phyloP scores from a whole-genome alignment of 257 asterid genomes.

The Henckelia pumila region DNA sequence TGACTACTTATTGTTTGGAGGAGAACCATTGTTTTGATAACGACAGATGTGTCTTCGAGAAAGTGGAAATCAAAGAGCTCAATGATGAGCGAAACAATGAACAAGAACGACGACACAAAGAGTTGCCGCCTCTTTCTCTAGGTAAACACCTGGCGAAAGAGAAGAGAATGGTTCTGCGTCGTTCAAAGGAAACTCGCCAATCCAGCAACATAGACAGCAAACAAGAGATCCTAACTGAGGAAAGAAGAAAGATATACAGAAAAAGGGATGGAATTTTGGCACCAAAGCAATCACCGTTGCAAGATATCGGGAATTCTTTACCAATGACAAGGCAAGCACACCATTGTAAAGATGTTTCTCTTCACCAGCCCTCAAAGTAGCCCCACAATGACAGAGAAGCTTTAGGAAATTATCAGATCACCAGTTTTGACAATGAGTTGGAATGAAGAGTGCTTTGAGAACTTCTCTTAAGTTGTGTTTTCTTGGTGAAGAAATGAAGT shows the following conservation, averaged over 20 bases:
- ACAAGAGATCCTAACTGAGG: slow-evolving; percentile 27
- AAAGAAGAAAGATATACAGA: slow-evolving; percentile 25
- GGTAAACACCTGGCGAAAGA: slow-evolving; percentile 77
- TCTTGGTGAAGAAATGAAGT: background rate
- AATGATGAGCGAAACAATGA: slow-evolving; percentile 18
- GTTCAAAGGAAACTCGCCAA: slow-evolving; percentile 32
- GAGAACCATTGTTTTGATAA: slow-evolving; percentile 13
- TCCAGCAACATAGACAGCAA: slow-evolving; percentile 19
- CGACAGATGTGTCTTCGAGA: slow-evolving; percentile 9
- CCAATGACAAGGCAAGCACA: background rate
- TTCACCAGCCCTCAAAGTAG: background rate
- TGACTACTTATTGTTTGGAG: slow-evolving; percentile 23
- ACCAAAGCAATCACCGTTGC: slow-evolving; percentile 39
- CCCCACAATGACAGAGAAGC: background rate
- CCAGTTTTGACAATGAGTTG: background rate
- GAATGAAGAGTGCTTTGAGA: background rate
- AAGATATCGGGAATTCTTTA: slow-evolving; percentile 45
- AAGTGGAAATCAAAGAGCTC: slow-evolving; percentile 8
- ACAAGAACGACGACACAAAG: slow-evolving; percentile 15
- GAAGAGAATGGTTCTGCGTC: slow-evolving; percentile 43
- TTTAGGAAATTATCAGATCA: background rate
- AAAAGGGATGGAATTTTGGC: slow-evolving; percentile 22
- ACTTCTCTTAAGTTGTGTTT: background rate
- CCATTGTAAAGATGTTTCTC: background rate
- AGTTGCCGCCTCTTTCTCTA: slow-evolving; percentile 45